These are phyloP conservation scores for Linnemannia elongata DNA, from an alignment of 192 early-diverging fungal species.

Conservation along the genomic window DNA sequence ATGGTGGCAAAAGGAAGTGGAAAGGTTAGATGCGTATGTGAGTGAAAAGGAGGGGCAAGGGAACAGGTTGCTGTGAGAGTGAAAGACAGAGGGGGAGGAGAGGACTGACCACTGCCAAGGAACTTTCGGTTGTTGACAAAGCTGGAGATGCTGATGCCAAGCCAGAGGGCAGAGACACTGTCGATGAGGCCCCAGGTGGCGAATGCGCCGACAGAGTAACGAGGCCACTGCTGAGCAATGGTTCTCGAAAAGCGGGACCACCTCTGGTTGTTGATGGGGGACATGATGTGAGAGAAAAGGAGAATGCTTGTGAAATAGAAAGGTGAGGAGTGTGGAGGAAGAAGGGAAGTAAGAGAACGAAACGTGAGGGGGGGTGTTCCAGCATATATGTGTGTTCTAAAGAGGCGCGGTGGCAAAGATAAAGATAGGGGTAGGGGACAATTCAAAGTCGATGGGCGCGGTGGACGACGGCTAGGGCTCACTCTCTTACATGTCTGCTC, in stretches of 20 bases:
- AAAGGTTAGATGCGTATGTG: no score
- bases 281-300: neutral
- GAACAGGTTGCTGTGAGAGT: neutral
- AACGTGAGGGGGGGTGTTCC: neutral
- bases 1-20: no score
- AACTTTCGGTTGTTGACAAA: neutral
- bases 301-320: neutral
- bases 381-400: no score
- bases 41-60: neutral
- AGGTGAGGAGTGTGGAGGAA: neutral
- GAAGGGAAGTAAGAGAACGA: neutral
- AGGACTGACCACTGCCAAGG: neutral
- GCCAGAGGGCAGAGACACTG: conserved; percentile 6
- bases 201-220: conserved; percentile 1
- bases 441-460: no score
- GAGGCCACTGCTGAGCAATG: conserved; percentile 23
- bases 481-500: no score
- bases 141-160: conserved; percentile 3
- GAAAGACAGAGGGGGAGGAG: neutral
- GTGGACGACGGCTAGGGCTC: no score
- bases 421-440: neutral
- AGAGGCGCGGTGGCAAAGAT: neutral
- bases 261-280: neutral
- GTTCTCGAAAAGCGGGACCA: neutral
- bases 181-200: conserved; percentile 9